These are phyloP conservation scores for Apophysomyces elegans DNA, from an alignment of 371 early-diverging fungal species.

Conservation along the genomic window DNA sequence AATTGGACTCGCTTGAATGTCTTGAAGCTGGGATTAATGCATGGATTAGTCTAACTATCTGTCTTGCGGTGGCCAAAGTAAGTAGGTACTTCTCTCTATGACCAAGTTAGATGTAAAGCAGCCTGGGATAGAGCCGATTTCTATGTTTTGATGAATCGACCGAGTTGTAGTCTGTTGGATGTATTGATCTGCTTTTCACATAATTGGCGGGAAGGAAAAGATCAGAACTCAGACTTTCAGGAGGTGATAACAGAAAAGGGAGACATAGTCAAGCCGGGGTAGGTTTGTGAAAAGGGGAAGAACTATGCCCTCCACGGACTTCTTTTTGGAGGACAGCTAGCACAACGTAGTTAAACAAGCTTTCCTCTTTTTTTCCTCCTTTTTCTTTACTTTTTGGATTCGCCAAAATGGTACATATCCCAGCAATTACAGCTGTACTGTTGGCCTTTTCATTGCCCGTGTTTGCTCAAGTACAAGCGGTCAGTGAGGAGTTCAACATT, in stretches of 20 bases:
- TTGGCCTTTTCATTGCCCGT: neutral
- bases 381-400: neutral
- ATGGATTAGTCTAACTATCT: no score
- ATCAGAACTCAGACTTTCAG: neutral
- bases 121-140: no score
- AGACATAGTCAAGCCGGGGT: constrained; percentile 6
- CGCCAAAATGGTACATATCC: neutral
- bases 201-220: constrained; percentile 4
- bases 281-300: constrained; percentile 4
- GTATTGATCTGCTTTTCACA: neutral
- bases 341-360: constrained; percentile 2
- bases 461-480: constrained; percentile 16
- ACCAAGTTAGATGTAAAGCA: no score
- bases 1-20: no score
- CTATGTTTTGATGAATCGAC: no score
- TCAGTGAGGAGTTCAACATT: constrained; percentile 24
- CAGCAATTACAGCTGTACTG: constrained; percentile 1
- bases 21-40: no score
- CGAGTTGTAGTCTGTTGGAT: no score
- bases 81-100: no score
- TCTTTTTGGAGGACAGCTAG: constrained; percentile 2
- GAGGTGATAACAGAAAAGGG: constrained; percentile 10
- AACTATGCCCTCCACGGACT: neutral
- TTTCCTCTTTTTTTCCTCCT: neutral
- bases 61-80: no score